Conservation (phyloP, 2,329 filamentous ascomycete species). For the Phyllosticta citrichinensis region DNA sequence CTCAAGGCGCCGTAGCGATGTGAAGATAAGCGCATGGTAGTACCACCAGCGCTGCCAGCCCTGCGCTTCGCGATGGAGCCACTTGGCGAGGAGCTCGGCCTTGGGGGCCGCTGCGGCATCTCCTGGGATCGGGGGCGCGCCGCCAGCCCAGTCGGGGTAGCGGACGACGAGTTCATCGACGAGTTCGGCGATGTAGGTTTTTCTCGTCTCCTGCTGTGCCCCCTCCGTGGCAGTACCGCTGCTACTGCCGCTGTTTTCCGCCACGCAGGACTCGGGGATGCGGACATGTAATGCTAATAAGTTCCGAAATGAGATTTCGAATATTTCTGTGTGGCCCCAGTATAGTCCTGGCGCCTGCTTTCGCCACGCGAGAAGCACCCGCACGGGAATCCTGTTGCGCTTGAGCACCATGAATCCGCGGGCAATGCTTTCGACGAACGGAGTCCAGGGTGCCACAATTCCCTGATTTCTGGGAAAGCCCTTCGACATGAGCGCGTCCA, state of each 20-base stretch:
- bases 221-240: background rate
- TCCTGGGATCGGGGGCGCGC: background rate
- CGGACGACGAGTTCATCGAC: conserved; percentile 1
- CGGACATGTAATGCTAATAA: background rate
- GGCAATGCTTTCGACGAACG: background rate
- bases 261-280: background rate
- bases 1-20: background rate
- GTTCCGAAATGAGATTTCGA: too few relatives aligned
- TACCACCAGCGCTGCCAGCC: conserved; percentile 9
- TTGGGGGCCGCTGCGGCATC: background rate
- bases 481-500: background rate
- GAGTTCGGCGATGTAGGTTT: background rate
- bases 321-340: background rate
- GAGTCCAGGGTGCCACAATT: background rate
- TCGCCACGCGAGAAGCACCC: conserved; percentile 1
- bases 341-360: background rate
- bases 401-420: background rate
- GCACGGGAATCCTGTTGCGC: background rate
- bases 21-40: background rate
- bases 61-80: background rate
- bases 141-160: background rate
- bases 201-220: background rate
- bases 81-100: background rate
- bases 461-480: background rate
- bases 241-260: background rate